Base-by-base conservation (phyloP, 2,329 filamentous ascomycete species). In the Pseudogymnoascus sp. region DNA sequence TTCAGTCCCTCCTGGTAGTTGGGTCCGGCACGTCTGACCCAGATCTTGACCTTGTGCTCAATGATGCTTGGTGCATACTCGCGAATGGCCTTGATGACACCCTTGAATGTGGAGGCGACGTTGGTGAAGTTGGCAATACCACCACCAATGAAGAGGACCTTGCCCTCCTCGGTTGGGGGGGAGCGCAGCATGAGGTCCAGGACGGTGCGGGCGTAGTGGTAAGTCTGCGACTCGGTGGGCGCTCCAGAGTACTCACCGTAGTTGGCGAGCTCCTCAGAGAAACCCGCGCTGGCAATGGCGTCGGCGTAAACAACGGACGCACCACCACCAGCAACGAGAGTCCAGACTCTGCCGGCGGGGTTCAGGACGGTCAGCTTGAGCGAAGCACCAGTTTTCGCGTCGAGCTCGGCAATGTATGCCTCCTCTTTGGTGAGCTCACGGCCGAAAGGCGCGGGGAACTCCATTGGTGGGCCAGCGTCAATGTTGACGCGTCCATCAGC, bases 111-210 rank as follows among this genome's bases (percentile, higher is more conserved):
- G 71, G 89, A 94, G 65, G 94, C 94, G 61, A 99, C 94, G 80
- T 97, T 99, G 83, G 94, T 99, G 83, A 99, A 99, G 88, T 99
- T 99, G 84, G 94, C 94, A 84, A 99, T 99, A 85, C 94, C 94
- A 81, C 94, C 94, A 78, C 94, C 94, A 69, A 99, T 97, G 85
- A 99, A 99, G 68, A 99, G 88, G 61, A 99, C 91, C 86, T 97
- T 99, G 82, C 94, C 94, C 73, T 97, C 88, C 65, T 90, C 84
- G 77, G 85, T 82, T 74, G 86, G 77, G 63, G 94, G 93, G 62
- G 93, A 88, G 69, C 94, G 90, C 70, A 99, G 89, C 90, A 99
- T 96, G 67, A 99, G 87, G 77, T 99, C 94, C 66, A 99, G 84
- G 67, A 99, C 91, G 31, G 94, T 99, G 73, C 90, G 89, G 73